A percentile compares a stretch with the other conserved stretches of the same genome.
Conservation (phyloP, 2,329 filamentous ascomycete species). For the Phaeomoniella chlamydospora region DNA sequence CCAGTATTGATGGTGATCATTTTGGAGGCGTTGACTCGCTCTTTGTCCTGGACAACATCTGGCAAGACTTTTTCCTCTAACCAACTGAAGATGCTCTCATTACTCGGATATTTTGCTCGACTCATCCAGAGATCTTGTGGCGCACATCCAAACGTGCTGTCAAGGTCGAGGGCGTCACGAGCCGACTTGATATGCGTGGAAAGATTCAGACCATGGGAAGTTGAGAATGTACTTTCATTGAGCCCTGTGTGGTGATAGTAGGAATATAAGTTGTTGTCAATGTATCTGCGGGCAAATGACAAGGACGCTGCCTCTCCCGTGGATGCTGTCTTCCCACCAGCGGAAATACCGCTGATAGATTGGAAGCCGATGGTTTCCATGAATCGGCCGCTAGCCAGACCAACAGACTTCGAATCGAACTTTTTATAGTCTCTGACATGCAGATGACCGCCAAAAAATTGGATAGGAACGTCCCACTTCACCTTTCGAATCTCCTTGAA, state of each 20-base stretch:
- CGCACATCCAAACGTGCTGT: constrained; percentile 67
- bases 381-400: constrained; percentile 76
- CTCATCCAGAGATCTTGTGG: constrained; percentile 71
- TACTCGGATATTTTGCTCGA: constrained; percentile 56
- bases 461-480: constrained; percentile 72
- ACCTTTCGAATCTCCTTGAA: constrained; percentile 63
- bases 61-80: constrained; percentile 64
- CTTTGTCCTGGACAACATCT: constrained; percentile 42
- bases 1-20: constrained; percentile 79
- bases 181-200: constrained; percentile 55
- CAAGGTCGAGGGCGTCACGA: constrained; percentile 56
- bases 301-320: constrained; percentile 24
- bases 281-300: constrained; percentile 65
- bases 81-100: constrained; percentile 69
- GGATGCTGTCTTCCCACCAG: constrained; percentile 16
- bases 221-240: constrained; percentile 59
- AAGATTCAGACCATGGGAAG: constrained; percentile 57
- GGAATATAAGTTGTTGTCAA: constrained; percentile 85
- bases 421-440: constrained; percentile 75
- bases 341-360: constrained; percentile 57
- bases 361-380: constrained; percentile 93
- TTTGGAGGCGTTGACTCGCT: constrained; percentile 45
- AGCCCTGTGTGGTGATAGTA: constrained; percentile 67
- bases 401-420: constrained; percentile 66
- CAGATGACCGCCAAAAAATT: constrained; percentile 81